These are phyloP conservation scores for Papiliotrema terrestris DNA, from an alignment of 1,284 basidiomycete genomes.

Conservation along the genomic window DNA sequence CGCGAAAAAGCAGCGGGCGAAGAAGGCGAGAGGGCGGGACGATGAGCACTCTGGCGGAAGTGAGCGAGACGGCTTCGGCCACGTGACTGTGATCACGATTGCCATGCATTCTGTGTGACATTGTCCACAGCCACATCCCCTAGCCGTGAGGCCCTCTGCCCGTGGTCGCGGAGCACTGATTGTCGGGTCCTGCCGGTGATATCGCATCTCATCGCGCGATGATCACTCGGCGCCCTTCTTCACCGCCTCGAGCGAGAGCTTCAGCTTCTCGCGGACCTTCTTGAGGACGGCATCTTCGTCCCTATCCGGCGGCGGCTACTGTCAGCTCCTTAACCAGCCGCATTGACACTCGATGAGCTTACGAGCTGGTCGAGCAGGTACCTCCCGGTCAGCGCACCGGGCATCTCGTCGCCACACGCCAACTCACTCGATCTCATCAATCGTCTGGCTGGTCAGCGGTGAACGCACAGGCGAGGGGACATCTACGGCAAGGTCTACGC, in stretches of 20 bases:
- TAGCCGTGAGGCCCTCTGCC: no score
- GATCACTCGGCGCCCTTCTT: conserved; percentile 36
- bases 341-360: conserved; percentile 1
- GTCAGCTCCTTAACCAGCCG: background rate
- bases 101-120: no score
- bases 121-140: no score
- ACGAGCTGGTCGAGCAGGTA: conserved; percentile 46
- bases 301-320: conserved; percentile 38
- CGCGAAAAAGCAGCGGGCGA: background rate
- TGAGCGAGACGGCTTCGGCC: background rate
- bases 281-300: conserved; percentile 37
- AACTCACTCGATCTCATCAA: conserved; percentile 36
- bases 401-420: no score
- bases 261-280: conserved; percentile 35
- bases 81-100: background rate
- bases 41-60: background rate
- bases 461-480: background rate
- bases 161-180: background rate
- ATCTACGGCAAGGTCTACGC: no score
- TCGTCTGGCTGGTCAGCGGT: conserved; percentile 20
- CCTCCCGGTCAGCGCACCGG: conserved; percentile 15
- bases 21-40: background rate
- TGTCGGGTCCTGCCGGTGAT: background rate
- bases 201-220: background rate
- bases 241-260: conserved; percentile 33